Evolutionary conservation across 257 asterid species (phyloP).

Genomic region (Catharanthus roseus): DNA sequence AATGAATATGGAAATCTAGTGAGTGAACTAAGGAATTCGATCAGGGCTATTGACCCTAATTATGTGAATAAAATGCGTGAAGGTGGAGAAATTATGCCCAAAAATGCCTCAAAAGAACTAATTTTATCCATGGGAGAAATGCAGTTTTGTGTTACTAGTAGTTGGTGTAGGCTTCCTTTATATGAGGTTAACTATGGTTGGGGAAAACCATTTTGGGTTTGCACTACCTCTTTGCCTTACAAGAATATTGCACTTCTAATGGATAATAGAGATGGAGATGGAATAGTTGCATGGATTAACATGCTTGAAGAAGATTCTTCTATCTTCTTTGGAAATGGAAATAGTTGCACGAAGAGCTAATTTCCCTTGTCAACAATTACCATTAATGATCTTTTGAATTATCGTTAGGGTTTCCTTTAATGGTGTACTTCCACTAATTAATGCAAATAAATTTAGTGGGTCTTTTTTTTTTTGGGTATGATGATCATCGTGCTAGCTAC

Average conservation of each 20-base stretch:
- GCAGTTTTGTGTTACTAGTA: slow-evolving; percentile 26
- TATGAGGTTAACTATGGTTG: slow-evolving; percentile 46
- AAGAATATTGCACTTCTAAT: slow-evolving; percentile 26
- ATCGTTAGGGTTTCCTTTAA: too few species aligned
- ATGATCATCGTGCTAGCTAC: too few species aligned
- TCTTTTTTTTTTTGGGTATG: too few species aligned
- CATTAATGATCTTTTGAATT: too few species aligned
- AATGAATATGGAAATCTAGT: too few species aligned
- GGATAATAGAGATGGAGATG: slow-evolving; percentile 35
- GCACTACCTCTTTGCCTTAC: slow-evolving; percentile 21
- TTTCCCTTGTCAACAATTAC: too few species aligned
- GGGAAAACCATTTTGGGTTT: slow-evolving; percentile 39
- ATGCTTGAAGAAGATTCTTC: slow-evolving; percentile 21
- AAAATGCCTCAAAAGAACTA: not conserved
- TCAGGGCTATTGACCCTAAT: slow-evolving; percentile 21
- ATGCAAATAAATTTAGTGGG: too few species aligned
- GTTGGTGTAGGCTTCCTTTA: slow-evolving; percentile 43
- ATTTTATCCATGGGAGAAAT: slow-evolving; percentile 9
- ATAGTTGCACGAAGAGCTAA: too few species aligned
- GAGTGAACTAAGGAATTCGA: slow-evolving; percentile 20
- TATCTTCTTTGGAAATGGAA: not conserved
- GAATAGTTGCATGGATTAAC: slow-evolving; percentile 43
- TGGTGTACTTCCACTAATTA: too few species aligned
- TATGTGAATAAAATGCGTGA: slow-evolving; percentile 15
- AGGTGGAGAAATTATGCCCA: not conserved